Base-by-base conservation (phyloP, 2,329 filamentous ascomycete genomes). In the Aspergillus brunneoviolaceus region DNA sequence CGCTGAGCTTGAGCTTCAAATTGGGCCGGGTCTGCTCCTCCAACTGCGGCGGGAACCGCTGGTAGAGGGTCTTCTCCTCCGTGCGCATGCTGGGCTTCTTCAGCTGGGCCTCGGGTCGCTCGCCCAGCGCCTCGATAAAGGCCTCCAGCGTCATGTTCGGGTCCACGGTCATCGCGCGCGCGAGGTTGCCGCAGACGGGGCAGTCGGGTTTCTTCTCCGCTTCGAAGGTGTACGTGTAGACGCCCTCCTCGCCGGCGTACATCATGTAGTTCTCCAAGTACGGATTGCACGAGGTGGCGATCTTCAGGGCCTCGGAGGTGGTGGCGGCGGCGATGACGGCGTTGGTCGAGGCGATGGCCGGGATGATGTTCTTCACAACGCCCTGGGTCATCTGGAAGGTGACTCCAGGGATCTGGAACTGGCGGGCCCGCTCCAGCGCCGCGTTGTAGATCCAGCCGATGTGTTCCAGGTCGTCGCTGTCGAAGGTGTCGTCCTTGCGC, bases 351-450 rank as follows among this genome's bases (percentile, higher is more conserved):
- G 95, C 95, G 70, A 99, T 99, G 29, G 95, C 96, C 0, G 95
- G 95, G 63, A 99, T 99, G 76, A 99, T 99, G 77, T 99, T 99
- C 79, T 99, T 99, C 70, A 99, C 92, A 2, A 98, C 96, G 59
- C 95, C 96, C 74, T 99, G 95, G 0, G 96, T 97, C 76, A 97
- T 87, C 5, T 91, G 89, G 76, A 99, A 99, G 1, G 95, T 98
- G 60, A 99, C 91, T 9, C 95, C 96, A 0, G 87, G 77, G 68
- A 99, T 99, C 69, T 90, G 89, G 79, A 96, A 99, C 72, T 99
- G 91, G 60, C 88, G 77, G 0, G 95, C 92, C 39, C 95, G 90
- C 51, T 84, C 78, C 16, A 94, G 83, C 0, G 95, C 92, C 71
- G 92, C 92, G 64, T 91, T 84, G 77, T 91, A 98, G 4, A 99